A percentile compares a stretch with the other conserved stretches of the same genome.
These are phyloP conservation scores for Withania somnifera DNA, from an alignment of 305 asterid species.

Conservation along the genomic window DNA sequence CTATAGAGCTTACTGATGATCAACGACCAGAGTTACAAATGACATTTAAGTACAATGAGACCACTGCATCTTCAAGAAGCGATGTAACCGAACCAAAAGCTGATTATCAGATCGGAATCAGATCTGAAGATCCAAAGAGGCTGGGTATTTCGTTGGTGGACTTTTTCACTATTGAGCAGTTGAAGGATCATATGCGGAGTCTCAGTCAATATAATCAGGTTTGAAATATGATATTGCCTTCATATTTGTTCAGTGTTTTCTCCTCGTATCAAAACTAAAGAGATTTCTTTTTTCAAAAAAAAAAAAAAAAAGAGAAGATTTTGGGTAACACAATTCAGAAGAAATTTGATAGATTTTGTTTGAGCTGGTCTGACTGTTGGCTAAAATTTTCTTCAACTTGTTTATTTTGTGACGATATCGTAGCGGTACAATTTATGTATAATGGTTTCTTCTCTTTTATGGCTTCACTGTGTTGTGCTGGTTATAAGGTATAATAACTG, in stretches of 20 bases:
- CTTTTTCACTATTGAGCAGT: slow-evolving; percentile 46
- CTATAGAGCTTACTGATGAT: slow-evolving; percentile 16
- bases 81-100: slow-evolving; percentile 8
- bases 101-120: slow-evolving; percentile 10
- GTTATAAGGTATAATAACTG: neutral
- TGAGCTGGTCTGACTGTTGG: neutral
- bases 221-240: slow-evolving; percentile 7
- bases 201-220: slow-evolving; percentile 41
- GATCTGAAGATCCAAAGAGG: slow-evolving; percentile 22
- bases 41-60: slow-evolving; percentile 7
- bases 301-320: too few relatives aligned
- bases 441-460: neutral
- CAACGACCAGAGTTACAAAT: slow-evolving; percentile 13
- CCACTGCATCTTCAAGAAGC: slow-evolving; percentile 11
- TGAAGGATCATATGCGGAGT: slow-evolving; percentile 44
- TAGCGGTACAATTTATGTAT: neutral
- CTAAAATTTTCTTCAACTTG: neutral
- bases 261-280: neutral
- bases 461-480: neutral
- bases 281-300: too few relatives aligned
- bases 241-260: neutral
- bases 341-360: neutral
- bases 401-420: neutral
- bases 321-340: neutral
- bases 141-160: slow-evolving; percentile 48